Evolutionary conservation across 192 early-diverging fungal genomes (phyloP), one percentile per base, ranked within the genome.

Genomic region (Spinellus fusiger): DNA sequence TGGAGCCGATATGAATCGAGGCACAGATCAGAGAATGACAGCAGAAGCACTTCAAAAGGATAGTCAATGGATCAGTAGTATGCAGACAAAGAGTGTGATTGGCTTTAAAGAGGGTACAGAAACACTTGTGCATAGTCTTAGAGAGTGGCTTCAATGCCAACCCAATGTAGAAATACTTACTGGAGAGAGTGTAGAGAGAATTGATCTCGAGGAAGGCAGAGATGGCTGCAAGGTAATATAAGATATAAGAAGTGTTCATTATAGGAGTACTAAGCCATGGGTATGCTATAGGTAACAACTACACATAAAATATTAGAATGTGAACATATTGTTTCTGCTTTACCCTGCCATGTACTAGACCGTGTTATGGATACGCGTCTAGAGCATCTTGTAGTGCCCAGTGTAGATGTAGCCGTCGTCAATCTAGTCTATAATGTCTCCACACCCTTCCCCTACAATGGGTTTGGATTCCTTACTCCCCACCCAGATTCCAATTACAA

Each of bases 381-480:
- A 35, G 66, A 82, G 6, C 70, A 86, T 38, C 65, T 92, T 7
- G 61, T 64, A 27, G 93, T 86, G 33, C 85, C 84, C 10, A 78
- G 79, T 20, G 87, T 89, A 5, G 79, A 81, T 34, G 93, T 98
- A 5, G 93, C 85, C 0, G 90, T 94, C 3, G 90, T 91, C 12
- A 96, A 95, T 57, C 69, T 95, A 10, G 81, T 86, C 0, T 96
- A 85, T 57, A 26, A 69, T 8, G 61, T 71, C 7, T 62, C 64
- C 12, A 29, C 1, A 2, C 27, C 40, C n/a, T 59, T 83, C 1
- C 76, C 81, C 0, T 77, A 89, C 10, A 78, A 86, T 46, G 95
- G 95, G 1, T 98, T 98, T 75, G 95, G 95, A 6, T 96, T 89
- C 61, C 79, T 98, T 22, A 84, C 91, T 12, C 95, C 95, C 5